Evolutionary conservation across 208 protist species (phyloP).

Genomic region (Acanthamoeba lenticulata): DNA sequence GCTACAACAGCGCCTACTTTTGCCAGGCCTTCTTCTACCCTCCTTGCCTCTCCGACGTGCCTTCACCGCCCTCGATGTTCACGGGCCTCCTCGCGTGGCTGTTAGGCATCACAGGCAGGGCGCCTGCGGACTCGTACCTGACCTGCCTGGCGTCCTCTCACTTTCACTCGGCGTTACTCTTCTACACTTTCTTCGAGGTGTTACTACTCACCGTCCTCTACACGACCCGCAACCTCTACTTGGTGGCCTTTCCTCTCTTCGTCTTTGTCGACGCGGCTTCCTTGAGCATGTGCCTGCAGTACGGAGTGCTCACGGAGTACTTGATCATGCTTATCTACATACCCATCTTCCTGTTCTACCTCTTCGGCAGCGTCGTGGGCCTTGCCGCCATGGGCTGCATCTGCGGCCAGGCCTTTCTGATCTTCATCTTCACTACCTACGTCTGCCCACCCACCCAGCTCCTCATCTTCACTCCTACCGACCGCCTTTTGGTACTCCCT

Average conservation of each 20-base stretch:
- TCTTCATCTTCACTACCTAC: not conserved
- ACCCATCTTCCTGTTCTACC: slow-evolving; percentile 35
- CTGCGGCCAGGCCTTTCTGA: not conserved
- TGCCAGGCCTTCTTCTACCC: not conserved
- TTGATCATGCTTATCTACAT: not conserved
- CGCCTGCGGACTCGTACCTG: not conserved
- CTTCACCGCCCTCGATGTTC: not conserved
- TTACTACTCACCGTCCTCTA: not conserved
- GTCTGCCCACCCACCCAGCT: not conserved
- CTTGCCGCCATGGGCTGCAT: not conserved
- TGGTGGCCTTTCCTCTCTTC: not conserved
- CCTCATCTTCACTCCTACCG: not conserved
- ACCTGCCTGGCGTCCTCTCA: not conserved
- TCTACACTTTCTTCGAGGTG: not conserved
- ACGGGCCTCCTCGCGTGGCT: not conserved
- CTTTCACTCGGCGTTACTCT: not conserved
- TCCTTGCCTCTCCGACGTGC: not conserved
- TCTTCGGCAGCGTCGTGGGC: not conserved
- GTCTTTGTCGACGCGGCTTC: not conserved
- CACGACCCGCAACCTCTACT: not conserved
- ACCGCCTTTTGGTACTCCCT: not conserved
- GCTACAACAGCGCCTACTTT: not conserved
- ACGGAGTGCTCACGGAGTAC: not conserved
- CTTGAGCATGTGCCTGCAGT: not conserved
- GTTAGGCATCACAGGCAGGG: not conserved